phyloP scores from a whole-genome alignment of 2,329 filamentous ascomycete species.

The Knufia petricola region DNA sequence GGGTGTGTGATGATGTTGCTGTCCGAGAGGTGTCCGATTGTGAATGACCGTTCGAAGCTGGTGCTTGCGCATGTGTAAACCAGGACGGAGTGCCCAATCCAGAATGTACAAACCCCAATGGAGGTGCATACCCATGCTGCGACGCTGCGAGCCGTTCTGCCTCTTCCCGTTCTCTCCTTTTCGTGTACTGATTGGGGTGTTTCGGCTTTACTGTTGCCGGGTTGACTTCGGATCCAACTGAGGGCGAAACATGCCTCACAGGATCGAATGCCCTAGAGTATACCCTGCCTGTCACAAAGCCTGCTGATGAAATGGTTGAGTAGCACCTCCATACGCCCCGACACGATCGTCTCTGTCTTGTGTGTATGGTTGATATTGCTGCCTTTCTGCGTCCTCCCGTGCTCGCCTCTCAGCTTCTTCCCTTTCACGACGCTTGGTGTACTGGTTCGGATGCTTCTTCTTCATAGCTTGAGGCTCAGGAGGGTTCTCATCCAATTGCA shows the following conservation, averaged over 20 bases:
- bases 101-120: not conserved
- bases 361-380: not conserved
- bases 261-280: not conserved
- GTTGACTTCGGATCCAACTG: not conserved
- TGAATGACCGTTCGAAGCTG: not conserved
- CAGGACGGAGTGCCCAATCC: not conserved
- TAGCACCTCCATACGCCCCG: not conserved
- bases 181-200: constrained; percentile 9
- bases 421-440: constrained; percentile 6
- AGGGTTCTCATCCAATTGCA: not conserved
- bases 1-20: not conserved
- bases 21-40: not conserved
- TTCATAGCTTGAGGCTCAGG: not conserved
- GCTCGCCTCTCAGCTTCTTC: constrained; percentile 4
- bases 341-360: not conserved
- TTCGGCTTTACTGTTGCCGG: not conserved
- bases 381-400: constrained; percentile 1
- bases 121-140: not conserved
- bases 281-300: not conserved
- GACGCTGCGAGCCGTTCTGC: not conserved
- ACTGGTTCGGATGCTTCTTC: constrained; percentile 9
- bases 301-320: not conserved
- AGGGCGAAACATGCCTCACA: not conserved
- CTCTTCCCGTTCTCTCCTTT: constrained; percentile 5
- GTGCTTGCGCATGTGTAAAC: not conserved